Evolutionary conservation across 176 grass and related monocot genomes (phyloP).

Genomic region (Oryza australiensis): DNA sequence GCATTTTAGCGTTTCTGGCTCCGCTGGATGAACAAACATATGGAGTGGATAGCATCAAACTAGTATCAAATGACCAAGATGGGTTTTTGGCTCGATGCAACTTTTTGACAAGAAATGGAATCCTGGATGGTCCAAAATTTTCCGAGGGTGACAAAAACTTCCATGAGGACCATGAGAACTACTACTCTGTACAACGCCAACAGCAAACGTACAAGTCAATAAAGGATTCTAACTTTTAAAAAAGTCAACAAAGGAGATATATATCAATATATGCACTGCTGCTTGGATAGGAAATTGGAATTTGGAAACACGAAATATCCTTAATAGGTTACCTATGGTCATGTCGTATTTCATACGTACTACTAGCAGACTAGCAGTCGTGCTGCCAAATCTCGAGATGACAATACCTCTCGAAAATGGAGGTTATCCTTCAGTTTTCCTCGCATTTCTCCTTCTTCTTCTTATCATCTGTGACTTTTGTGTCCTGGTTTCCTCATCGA

Average conservation of each 20-base stretch:
- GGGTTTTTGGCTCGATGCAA: background rate
- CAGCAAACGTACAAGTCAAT: background rate
- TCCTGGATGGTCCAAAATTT: background rate
- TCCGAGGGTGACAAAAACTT: conserved; percentile 7
- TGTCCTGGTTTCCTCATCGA: background rate
- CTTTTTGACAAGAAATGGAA: background rate
- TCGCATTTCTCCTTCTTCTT: no score
- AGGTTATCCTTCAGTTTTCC: no score
- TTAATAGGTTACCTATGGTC: background rate
- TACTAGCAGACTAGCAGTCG: background rate
- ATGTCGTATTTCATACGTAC: background rate
- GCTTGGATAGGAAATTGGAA: background rate
- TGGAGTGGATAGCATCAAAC: background rate
- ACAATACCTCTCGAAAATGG: no score
- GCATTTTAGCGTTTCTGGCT: no score
- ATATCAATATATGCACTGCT: background rate
- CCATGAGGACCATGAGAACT: background rate
- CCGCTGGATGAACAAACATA: background rate
- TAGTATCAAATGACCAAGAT: background rate
- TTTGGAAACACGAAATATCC: background rate
- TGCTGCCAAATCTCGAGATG: background rate
- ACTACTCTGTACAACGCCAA: background rate
- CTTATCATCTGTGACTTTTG: background rate
- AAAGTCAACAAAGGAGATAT: background rate
- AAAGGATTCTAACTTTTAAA: background rate